phyloP scores from a whole-genome alignment of 139 green algal species.

The Tetraselmis striata region DNA sequence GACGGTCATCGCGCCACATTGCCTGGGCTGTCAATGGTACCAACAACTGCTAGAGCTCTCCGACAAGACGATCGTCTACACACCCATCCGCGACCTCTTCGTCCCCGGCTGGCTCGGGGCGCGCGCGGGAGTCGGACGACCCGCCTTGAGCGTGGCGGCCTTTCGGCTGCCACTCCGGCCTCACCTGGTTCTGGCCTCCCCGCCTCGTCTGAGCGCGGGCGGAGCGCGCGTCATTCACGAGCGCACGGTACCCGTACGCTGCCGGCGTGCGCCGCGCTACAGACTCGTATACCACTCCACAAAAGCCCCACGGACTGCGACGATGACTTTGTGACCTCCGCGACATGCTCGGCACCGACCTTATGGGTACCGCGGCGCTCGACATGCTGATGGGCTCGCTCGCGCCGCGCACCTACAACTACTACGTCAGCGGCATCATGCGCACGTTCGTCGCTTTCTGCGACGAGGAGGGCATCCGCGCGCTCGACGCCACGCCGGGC shows the following conservation, averaged over 20 bases:
- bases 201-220: no score
- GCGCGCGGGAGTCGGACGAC: not conserved
- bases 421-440: not conserved
- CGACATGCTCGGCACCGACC: no score
- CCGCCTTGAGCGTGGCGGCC: not conserved
- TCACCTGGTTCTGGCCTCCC: no score
- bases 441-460: not conserved
- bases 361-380: no score
- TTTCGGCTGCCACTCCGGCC: not conserved
- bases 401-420: not conserved
- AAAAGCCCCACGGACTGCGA: no score
- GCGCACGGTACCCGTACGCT: no score
- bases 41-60: not conserved
- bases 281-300: no score
- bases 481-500: not conserved
- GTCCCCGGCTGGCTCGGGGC: not conserved
- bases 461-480: not conserved
- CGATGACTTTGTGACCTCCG: no score
- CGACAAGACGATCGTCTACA: not conserved
- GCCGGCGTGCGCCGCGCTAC: no score
- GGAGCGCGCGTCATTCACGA: no score
- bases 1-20: not conserved
- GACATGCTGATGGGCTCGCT: no score
- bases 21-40: not conserved
- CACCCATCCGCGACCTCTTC: not conserved